A percentile compares a stretch with the other conserved stretches of the same genome.
Evolutionary conservation across 495 filamentous ascomycete species (phyloP).

Genomic region (Xylaria flabelliformis): DNA sequence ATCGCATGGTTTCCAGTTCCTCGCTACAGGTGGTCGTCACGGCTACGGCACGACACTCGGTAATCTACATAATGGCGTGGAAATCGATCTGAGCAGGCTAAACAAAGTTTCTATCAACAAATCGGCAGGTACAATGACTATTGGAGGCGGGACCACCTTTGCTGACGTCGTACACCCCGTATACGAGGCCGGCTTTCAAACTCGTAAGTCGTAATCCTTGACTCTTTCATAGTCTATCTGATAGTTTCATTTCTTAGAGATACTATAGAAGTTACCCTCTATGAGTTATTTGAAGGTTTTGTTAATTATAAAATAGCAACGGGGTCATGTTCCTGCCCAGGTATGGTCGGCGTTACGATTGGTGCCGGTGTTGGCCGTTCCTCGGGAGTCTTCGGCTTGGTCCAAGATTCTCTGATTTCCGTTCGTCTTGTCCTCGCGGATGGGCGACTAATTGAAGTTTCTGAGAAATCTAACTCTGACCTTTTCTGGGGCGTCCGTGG

Average conservation of each 20-base stretch:
- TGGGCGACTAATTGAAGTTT: slow-evolving; percentile 43
- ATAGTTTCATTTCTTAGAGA: too few species aligned
- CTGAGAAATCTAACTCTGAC: slow-evolving; percentile 44
- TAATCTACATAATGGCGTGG: slow-evolving; percentile 27
- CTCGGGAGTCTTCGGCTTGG: slow-evolving; percentile 46
- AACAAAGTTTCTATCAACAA: neutral
- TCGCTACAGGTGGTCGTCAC: slow-evolving; percentile 46
- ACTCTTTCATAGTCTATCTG: too few species aligned
- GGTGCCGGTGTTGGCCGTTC: slow-evolving; percentile 49
- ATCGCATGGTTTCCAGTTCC: slow-evolving; percentile 41
- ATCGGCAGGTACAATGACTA: neutral
- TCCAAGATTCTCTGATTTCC: slow-evolving; percentile 42
- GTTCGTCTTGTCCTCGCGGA: slow-evolving; percentile 41
- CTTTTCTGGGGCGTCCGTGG: slow-evolving; percentile 49
- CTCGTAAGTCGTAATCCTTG: neutral
- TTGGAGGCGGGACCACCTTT: neutral
- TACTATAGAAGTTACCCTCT: too few species aligned
- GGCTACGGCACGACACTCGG: slow-evolving; percentile 33
- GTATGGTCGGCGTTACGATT: slow-evolving; percentile 45
- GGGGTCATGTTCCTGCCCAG: slow-evolving; percentile 32
- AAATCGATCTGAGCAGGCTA: slow-evolving; percentile 40
- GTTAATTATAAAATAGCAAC: too few species aligned
- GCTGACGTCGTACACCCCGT: neutral
- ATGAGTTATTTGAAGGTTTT: too few species aligned
- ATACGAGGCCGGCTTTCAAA: neutral